These are phyloP conservation scores for Sporothrix mexicana DNA, from an alignment of 2,329 filamentous ascomycete species.

Conservation along the genomic window DNA sequence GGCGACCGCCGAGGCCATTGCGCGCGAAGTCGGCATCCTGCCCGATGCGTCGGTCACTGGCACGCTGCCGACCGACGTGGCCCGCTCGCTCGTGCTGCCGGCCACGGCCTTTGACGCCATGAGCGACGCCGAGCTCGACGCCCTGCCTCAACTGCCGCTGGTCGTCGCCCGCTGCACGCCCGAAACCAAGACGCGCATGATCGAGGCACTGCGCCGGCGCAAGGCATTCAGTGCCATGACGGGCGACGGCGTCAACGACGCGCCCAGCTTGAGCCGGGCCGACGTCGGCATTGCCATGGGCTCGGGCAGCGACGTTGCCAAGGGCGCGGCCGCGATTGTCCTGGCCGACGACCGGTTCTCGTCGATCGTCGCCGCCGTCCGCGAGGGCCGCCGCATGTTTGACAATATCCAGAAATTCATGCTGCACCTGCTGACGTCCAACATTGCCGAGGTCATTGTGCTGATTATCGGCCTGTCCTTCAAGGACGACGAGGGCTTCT, in stretches of 20 bases:
- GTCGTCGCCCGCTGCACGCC: constrained; percentile 86
- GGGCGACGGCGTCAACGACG: constrained; percentile 87
- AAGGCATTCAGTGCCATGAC: constrained; percentile 83
- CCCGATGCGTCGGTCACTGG: constrained; percentile 66
- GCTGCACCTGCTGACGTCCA: constrained; percentile 77
- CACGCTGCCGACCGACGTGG: constrained; percentile 59
- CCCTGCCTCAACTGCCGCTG: constrained; percentile 74
- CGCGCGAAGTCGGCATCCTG: constrained; percentile 78
- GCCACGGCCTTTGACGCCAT: constrained; percentile 80
- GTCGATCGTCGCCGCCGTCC: constrained; percentile 80
- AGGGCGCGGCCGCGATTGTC: constrained; percentile 81
- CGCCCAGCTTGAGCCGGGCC: constrained; percentile 77
- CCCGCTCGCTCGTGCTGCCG: constrained; percentile 67
- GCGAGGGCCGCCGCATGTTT: constrained; percentile 83
- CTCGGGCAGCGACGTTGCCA: constrained; percentile 84
- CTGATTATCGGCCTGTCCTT: constrained; percentile 82
- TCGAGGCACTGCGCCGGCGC: constrained; percentile 81
- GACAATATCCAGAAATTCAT: constrained; percentile 91
- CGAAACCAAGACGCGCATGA: constrained; percentile 88
- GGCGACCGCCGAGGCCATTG: constrained; percentile 78
- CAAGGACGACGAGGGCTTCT: constrained; percentile 72
- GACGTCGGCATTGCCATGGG: constrained; percentile 93
- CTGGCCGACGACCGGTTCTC: constrained; percentile 89
- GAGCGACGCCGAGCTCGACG: constrained; percentile 75
- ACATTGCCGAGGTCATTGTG: constrained; percentile 82